Conservation (phyloP, 75 land plant genomes). For the Larix kaempferi region DNA sequence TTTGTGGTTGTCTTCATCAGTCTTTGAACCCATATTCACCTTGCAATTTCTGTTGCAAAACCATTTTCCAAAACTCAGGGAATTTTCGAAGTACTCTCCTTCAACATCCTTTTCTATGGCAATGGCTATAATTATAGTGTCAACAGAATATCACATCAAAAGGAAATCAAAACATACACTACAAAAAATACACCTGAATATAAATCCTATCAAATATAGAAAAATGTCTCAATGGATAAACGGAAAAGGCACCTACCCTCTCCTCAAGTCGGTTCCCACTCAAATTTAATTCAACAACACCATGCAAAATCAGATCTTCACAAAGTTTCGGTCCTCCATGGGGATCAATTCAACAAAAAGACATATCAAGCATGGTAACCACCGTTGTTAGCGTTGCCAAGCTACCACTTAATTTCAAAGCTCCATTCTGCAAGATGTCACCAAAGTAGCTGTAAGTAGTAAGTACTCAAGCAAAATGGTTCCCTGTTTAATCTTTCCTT, state of each 20-base stretch:
- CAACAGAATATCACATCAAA: no score
- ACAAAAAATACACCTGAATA: no score
- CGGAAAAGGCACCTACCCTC: constrained; percentile 32
- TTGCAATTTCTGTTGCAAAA: no score
- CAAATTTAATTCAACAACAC: constrained; percentile 61
- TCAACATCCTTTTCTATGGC: no score
- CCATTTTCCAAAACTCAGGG: no score
- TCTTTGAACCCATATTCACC: no score
- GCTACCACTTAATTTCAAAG: constrained; percentile 37
- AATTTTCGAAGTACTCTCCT: no score
- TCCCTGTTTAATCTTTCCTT: neutral
- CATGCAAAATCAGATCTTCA: constrained; percentile 12
- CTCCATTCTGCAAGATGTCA: constrained; percentile 50
- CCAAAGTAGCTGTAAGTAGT: neutral
- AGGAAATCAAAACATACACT: no score
- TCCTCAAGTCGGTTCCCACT: constrained; percentile 55
- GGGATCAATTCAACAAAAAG: constrained; percentile 38
- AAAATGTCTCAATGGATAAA: constrained; percentile 2
- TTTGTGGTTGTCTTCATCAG: no score
- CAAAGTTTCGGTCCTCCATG: constrained; percentile 26
- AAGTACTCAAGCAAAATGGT: neutral
- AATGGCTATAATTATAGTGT: no score
- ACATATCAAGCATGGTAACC: constrained; percentile 59
- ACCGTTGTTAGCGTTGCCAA: constrained; percentile 28
- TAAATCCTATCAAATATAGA: no score